These are phyloP conservation scores for Yamadazyma insecticola DNA, from an alignment of 805 yeast genomes.

Conservation along the genomic window DNA sequence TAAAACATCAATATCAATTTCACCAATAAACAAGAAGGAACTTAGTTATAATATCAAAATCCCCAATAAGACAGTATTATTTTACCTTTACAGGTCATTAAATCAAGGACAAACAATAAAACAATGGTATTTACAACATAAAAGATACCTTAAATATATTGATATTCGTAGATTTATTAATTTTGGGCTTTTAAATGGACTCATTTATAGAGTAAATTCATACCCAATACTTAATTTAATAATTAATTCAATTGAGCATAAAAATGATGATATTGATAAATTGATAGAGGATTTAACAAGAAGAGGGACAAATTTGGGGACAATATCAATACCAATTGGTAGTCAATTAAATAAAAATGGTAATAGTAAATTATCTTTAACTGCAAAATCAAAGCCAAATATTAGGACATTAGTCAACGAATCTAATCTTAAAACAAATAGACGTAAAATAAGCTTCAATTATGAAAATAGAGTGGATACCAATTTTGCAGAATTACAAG, in stretches of 20 bases:
- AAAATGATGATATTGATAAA: constrained; percentile 15
- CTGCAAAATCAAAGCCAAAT: too few relatives aligned
- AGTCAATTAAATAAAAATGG: too few relatives aligned
- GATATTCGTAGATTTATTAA: constrained; percentile 82
- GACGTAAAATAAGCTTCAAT: constrained; percentile 32
- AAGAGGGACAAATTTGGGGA: constrained; percentile 1
- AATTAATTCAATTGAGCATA: constrained; percentile 32
- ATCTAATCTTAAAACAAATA: constrained; percentile 14
- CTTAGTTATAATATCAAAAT: constrained; percentile 19
- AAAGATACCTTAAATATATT: constrained; percentile 51
- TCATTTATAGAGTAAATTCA: constrained; percentile 75
- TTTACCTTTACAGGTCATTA: constrained; percentile 70
- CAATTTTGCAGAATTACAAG: constrained; percentile 8
- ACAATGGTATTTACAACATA: constrained; percentile 77
- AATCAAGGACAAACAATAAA: constrained; percentile 73
- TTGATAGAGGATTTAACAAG: constrained; percentile 10
- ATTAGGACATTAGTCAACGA: constrained; percentile 20
- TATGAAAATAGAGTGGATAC: constrained; percentile 9
- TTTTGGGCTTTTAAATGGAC: constrained; percentile 79
- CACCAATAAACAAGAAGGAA: constrained; percentile 10
- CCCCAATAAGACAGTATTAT: constrained; percentile 63
- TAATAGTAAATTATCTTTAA: too few relatives aligned
- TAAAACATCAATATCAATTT: constrained; percentile 4
- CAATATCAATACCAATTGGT: constrained; percentile 1
- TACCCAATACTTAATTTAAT: constrained; percentile 58